Evolutionary conservation across 1,139 yeast species (phyloP).

Genomic region (Yamadazyma spencermartinsiae): DNA sequence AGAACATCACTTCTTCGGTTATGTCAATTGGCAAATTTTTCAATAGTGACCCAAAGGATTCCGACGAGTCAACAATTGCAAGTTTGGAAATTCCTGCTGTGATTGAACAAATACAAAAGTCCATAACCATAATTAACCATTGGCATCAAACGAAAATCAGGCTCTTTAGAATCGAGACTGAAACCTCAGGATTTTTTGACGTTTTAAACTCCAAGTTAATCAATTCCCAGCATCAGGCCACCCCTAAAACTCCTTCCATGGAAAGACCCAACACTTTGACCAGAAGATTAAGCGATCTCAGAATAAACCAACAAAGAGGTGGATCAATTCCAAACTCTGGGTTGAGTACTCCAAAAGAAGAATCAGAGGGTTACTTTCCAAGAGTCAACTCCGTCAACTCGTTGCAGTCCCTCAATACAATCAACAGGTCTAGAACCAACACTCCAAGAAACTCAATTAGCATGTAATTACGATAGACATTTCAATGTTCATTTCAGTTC

Average conservation of each 20-base stretch:
- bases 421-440: constrained; percentile 40
- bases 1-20: constrained; percentile 41
- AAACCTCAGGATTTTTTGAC: constrained; percentile 41
- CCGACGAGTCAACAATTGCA: constrained; percentile 1
- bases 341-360: constrained; percentile 31
- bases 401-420: constrained; percentile 42
- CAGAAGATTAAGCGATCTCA: constrained; percentile 48
- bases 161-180: constrained; percentile 56
- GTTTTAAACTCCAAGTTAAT: constrained; percentile 23
- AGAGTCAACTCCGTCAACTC: constrained; percentile 37
- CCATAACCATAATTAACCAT: constrained; percentile 37
- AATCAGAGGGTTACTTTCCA: constrained; percentile 24
- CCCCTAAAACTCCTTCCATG: constrained; percentile 42
- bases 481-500: not conserved
- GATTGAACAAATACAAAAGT: constrained; percentile 24
- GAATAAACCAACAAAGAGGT: constrained; percentile 25
- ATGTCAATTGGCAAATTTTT: constrained; percentile 51
- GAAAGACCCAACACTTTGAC: constrained; percentile 52
- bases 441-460: constrained; percentile 45
- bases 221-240: constrained; percentile 21
- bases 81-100: constrained; percentile 19
- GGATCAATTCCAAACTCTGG: constrained; percentile 26
- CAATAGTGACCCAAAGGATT: constrained; percentile 16
- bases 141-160: constrained; percentile 69
- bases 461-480: constrained; percentile 11